These are phyloP conservation scores for Wickerhamomyces xylosicus DNA, from an alignment of 805 yeast genomes.

Conservation along the genomic window DNA sequence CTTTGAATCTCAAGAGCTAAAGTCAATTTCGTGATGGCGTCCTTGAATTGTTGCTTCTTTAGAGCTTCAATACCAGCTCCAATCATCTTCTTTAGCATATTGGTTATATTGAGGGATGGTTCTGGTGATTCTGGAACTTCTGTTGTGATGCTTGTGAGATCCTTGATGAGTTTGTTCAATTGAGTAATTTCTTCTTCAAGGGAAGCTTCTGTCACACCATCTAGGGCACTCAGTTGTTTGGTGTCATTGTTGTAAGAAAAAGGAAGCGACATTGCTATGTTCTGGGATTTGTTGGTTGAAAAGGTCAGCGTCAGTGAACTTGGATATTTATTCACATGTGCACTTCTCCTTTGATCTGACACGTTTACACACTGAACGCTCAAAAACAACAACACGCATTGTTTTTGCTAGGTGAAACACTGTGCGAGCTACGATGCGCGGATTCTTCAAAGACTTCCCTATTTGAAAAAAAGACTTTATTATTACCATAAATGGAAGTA, in stretches of 20 bases:
- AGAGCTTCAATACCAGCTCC: constrained; percentile 52
- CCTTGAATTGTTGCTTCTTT: constrained; percentile 42
- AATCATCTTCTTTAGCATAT: constrained; percentile 54
- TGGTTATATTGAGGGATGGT: constrained; percentile 43
- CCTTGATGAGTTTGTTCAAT: constrained; percentile 24
- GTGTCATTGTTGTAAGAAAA: not conserved
- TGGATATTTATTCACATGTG: not conserved
- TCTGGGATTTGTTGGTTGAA: not conserved
- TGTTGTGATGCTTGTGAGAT: constrained; percentile 21
- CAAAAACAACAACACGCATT: no score
- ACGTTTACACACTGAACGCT: no score
- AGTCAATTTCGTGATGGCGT: constrained; percentile 52
- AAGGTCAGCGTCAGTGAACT: not conserved
- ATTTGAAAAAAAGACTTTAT: no score
- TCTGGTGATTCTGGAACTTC: constrained; percentile 47
- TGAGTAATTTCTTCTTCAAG: constrained; percentile 19
- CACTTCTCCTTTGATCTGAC: not conserved
- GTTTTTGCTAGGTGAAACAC: no score
- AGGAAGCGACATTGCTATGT: not conserved
- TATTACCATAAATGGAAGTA: no score
- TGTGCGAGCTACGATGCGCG: no score
- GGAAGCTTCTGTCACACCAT: not conserved
- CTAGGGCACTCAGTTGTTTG: not conserved
- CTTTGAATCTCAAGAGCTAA: constrained; percentile 59
- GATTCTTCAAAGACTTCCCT: no score